A percentile compares a stretch with the other conserved stretches of the same genome.
phyloP scores from a whole-genome alignment of 2,329 filamentous ascomycete genomes.

The Blumeriella jaapii region DNA sequence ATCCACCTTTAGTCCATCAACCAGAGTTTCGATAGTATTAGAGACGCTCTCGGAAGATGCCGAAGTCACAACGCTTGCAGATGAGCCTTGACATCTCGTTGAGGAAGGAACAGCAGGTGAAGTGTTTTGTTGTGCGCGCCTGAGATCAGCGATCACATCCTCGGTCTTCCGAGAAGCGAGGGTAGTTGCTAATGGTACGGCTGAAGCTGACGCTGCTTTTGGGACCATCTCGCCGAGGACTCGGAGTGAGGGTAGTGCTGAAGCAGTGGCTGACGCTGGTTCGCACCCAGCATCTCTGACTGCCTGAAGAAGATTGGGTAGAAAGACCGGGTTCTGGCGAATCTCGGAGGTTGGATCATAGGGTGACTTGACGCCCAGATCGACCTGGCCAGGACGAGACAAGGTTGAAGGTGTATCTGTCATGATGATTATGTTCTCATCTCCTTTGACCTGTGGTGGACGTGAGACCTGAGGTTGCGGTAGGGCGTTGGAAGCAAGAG shows the following conservation, averaged over 20 bases:
- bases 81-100: background rate
- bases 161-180: slow-evolving; percentile 20
- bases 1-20: too few relatives aligned
- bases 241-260: background rate
- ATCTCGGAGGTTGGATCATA: background rate
- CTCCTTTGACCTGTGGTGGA: too few relatives aligned
- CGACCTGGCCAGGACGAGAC: too few relatives aligned
- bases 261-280: background rate
- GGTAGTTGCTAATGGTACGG: slow-evolving; percentile 5
- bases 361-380: background rate
- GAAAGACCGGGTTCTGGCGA: background rate
- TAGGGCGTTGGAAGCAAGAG: too few relatives aligned
- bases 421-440: too few relatives aligned
- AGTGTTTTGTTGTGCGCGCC: background rate
- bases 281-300: slow-evolving; percentile 2
- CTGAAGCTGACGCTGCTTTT: background rate
- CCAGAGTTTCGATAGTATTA: slow-evolving; percentile 1
- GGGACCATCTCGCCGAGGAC: background rate
- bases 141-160: slow-evolving; percentile 25
- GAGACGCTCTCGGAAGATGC: background rate
- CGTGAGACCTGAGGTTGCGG: too few relatives aligned
- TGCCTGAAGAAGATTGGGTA: background rate
- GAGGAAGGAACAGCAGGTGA: background rate
- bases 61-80: background rate
- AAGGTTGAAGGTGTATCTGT: too few relatives aligned